phyloP scores from a whole-genome alignment of 2,329 filamentous ascomycete genomes.

The Alternaria triticina region DNA sequence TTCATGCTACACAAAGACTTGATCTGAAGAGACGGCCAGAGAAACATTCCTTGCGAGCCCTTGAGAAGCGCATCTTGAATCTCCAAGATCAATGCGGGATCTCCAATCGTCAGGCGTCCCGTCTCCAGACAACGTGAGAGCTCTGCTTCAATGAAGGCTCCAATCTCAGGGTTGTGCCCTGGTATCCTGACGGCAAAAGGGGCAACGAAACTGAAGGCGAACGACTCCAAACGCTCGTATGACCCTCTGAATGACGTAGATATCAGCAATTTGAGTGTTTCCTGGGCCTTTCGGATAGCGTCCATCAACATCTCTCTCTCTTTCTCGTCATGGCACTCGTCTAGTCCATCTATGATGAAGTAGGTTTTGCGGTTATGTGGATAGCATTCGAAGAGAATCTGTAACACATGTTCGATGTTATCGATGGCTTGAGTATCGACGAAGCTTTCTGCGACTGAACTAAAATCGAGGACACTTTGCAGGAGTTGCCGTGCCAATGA shows the following conservation, averaged over 20 bases:
- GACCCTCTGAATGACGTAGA: slow-evolving; percentile 35
- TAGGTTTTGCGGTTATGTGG: slow-evolving; percentile 27
- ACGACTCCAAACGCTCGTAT: slow-evolving; percentile 6
- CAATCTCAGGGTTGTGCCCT: slow-evolving; percentile 27
- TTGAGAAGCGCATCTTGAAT: slow-evolving; percentile 32
- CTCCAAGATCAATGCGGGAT: slow-evolving; percentile 32
- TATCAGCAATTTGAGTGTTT: slow-evolving; percentile 20
- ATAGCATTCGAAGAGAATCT: slow-evolving; percentile 26
- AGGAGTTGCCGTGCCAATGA: slow-evolving; percentile 48
- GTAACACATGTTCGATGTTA: slow-evolving; percentile 24
- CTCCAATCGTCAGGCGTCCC: slow-evolving; percentile 23
- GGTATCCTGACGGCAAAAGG: slow-evolving; percentile 24
- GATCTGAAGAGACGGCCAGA: slow-evolving; percentile 33
- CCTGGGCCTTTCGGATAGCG: slow-evolving; percentile 28
- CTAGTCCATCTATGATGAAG: slow-evolving; percentile 45
- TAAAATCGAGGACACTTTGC: slow-evolving; percentile 26
- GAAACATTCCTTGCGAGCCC: slow-evolving; percentile 34
- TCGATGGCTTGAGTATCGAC: background rate
- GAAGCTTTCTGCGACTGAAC: slow-evolving; percentile 3
- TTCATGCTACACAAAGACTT: slow-evolving; percentile 37
- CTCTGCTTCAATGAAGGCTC: slow-evolving; percentile 34
- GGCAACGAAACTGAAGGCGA: background rate
- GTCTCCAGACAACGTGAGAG: slow-evolving; percentile 27
- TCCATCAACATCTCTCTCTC: slow-evolving; percentile 20
- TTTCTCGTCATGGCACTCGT: slow-evolving; percentile 36